Base-by-base conservation (phyloP, 192 early-diverging fungal species). In the Backusella westeae region DNA sequence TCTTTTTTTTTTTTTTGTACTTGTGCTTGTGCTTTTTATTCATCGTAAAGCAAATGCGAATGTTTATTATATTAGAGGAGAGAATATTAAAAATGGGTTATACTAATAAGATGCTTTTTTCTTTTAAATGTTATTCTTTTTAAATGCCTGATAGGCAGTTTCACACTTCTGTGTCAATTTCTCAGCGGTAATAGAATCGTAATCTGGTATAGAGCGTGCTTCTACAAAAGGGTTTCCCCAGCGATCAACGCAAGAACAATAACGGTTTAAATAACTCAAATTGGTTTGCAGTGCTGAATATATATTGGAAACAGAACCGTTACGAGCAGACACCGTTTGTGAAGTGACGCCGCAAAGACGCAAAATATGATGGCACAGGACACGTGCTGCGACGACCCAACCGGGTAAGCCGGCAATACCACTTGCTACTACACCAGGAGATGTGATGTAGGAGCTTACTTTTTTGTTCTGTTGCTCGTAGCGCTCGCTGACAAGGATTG, bases 341-440 rank as follows among this genome's bases (percentile, higher is more conserved):
- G 82, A 83, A 1, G 67, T 76, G 36, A 87, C 81, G 15, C 88
- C 88, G 42, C 69, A 49, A 38, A 85, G 23, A 38, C 86, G 82
- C 26, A 85, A 41, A 39, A 72, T 4, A 34, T 81, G 81, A 82
- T 78, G 68, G 70, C 71, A 29, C 29, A 80, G 4, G 14, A 29
- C 53, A 41, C 82, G 63, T 26, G 73, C 41, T 6, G 39, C 39
- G 0, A 72, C 72, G 8, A 88, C 81, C 83, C 82, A 86, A 9
- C 34, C 4, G 6, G 85, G 76, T n/a, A 88, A 68, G 21, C 78
- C 72, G 23, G 81, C 87, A 70, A 88, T 86, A 3, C 80, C 81
- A 46, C 80, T 86, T 3, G 86, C 87, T 3, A 88, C 89, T 7
- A 90, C 85, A 17, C 89, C 89, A 56, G 89, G 89, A 34, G 85